Base-by-base conservation (phyloP, 1,284 basidiomycete genomes). In the Cryptococcus amylolentus region DNA sequence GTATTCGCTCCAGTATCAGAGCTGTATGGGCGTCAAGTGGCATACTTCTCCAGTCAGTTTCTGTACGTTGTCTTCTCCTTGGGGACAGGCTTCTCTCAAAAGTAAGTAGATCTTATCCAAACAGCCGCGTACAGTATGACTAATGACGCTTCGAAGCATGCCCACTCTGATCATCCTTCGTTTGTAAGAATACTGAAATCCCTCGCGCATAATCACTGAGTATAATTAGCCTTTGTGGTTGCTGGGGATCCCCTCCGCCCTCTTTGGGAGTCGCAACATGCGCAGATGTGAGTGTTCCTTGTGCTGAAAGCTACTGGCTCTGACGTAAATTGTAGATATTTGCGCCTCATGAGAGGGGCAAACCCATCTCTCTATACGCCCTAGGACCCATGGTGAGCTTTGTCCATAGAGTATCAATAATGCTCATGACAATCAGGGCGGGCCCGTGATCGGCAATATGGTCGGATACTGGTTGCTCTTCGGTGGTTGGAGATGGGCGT, bases 1-100 rank as follows among this genome's bases (percentile, higher is more conserved):
- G 40, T 80, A 9, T 77, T 80, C 49, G 77, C 79, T 0, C 80
- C 80, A 0, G 72, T 79, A 10, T 71, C 70, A 5, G 80, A 81
- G 66, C 71, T 80, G 16, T 78, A 76, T 37, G 80, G 80, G 4
- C 59, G 80, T 0, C 77, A 78, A 54, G 62, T 69, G 0, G 77
- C 79, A 0, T 81, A 80, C 56, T 56, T 68, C 9, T 58, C 57
- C 23, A 64, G 60, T 39, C 67, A 71, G 49, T 26, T 58, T 0
- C 53, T 69, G 13, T 78, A 73, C 52, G 62, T 76, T 38, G 38
- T 72, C 12, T 77, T 77, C 59, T 71, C 71, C 46, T 43, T 78
- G 39, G 75, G 67, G 3, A 65, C 67, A 0, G 69, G 72, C 0
- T 54, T 69, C 1, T 62, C 70, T 4, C 75, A 66, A 52, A 76